These are phyloP conservation scores for Gynostemma pentaphyllum DNA, from an alignment of 306 rosid genomes.

Conservation along the genomic window DNA sequence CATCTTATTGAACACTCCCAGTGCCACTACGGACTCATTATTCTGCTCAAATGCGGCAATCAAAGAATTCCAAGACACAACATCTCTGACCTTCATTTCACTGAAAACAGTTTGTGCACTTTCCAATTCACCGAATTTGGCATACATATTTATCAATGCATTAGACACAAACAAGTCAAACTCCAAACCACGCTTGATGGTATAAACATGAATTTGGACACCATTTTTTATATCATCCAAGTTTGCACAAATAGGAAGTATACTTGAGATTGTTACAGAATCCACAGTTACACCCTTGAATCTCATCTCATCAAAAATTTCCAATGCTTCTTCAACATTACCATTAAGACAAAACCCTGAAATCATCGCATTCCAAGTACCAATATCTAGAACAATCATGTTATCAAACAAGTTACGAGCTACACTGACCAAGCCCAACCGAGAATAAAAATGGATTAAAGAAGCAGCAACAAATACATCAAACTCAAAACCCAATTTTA, in stretches of 20 bases:
- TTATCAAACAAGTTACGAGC: constrained; percentile 24
- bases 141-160: constrained; percentile 42
- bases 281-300: constrained; percentile 27
- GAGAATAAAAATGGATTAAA: constrained; percentile 37
- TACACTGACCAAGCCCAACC: constrained; percentile 23
- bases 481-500: constrained; percentile 37
- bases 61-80: constrained; percentile 46
- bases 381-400: constrained; percentile 32
- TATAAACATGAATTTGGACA: constrained; percentile 28
- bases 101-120: constrained; percentile 24
- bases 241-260: constrained; percentile 36
- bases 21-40: constrained; percentile 22
- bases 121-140: constrained; percentile 35
- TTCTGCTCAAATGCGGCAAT: constrained; percentile 38
- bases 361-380: constrained; percentile 46
- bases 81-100: constrained; percentile 26
- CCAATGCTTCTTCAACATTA: constrained; percentile 31
- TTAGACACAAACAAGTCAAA: constrained; percentile 27
- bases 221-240: constrained; percentile 24
- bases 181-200: constrained; percentile 34
- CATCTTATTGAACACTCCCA: constrained; percentile 24
- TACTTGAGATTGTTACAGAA: constrained; percentile 28
- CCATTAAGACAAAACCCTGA: constrained; percentile 39
- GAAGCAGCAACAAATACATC: constrained; percentile 41
- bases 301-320: constrained; percentile 30